Evolutionary conservation across 176 grass and related monocot genomes (phyloP).

Genomic region (Melocanna baccifera): DNA sequence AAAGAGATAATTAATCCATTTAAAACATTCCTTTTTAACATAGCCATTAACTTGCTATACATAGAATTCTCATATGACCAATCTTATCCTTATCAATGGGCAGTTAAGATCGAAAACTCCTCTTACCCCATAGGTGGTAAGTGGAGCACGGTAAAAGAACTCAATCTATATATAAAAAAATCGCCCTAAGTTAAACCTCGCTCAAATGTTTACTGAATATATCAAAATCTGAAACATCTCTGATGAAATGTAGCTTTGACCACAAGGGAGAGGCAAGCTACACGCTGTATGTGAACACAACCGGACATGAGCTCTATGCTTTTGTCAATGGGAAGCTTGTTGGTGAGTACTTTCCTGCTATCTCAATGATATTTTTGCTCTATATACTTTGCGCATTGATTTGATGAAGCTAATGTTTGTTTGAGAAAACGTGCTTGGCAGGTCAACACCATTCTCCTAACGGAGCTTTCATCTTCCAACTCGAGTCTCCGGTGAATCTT

Average conservation of each 20-base stretch:
- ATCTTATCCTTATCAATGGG: neutral
- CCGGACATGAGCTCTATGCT: slow-evolving; percentile 40
- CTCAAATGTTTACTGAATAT: neutral
- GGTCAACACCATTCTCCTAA: slow-evolving; percentile 31
- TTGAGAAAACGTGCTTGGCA: neutral
- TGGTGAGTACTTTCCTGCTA: neutral
- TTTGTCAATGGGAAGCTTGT: slow-evolving; percentile 48
- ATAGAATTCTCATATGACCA: too few species aligned
- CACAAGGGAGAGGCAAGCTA: slow-evolving; percentile 35
- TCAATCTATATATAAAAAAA: too few species aligned
- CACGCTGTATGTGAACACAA: slow-evolving; percentile 42
- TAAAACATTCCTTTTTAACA: neutral
- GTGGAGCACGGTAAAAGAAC: too few species aligned
- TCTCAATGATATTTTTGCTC: neutral
- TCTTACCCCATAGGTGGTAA: too few species aligned
- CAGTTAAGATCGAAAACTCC: too few species aligned
- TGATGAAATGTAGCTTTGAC: slow-evolving; percentile 16
- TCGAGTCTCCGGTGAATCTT: slow-evolving; percentile 31
- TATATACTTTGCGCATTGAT: neutral
- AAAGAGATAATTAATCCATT: neutral
- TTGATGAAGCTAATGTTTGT: neutral
- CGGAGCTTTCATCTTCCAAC: slow-evolving; percentile 37
- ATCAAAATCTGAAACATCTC: neutral
- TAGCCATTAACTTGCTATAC: neutral
- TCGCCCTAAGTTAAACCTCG: too few species aligned